Conservation (phyloP, 352 stramenopile species). For the Phytophthora sansomeana region DNA sequence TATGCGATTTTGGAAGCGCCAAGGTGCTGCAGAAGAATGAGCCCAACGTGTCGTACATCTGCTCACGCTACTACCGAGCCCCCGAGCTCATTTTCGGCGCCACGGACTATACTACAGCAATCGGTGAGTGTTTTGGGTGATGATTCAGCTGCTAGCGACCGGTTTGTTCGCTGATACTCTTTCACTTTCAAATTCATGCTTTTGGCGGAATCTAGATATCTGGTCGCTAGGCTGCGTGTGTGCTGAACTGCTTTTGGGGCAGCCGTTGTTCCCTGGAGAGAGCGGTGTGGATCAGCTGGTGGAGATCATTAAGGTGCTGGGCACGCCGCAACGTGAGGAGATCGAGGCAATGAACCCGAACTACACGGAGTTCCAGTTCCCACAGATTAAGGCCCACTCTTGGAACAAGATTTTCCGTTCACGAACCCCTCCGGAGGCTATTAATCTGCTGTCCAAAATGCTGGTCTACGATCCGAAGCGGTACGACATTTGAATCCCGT, state of each 20-base stretch:
- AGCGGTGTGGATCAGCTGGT: slow-evolving; percentile 99
- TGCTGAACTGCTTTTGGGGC: slow-evolving; percentile 97
- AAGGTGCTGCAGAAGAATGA: slow-evolving; percentile 97
- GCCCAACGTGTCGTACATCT: slow-evolving; percentile 99
- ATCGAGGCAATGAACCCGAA: slow-evolving; percentile 99
- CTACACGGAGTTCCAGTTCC: slow-evolving; percentile 99
- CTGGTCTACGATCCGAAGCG: slow-evolving; percentile 97
- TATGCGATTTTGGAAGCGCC: slow-evolving; percentile 99
- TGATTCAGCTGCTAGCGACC: not conserved
- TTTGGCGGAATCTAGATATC: slow-evolving; percentile 87
- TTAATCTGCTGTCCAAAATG: slow-evolving; percentile 97
- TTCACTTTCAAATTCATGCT: not conserved
- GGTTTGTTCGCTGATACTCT: slow-evolving; percentile 1
- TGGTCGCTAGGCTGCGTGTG: slow-evolving; percentile 98
- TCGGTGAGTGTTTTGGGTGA: slow-evolving; percentile 61
- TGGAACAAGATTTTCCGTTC: slow-evolving; percentile 98
- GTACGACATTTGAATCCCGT: slow-evolving; percentile 52
- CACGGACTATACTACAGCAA: slow-evolving; percentile 99
- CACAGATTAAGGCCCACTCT: slow-evolving; percentile 98
- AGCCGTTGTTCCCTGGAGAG: slow-evolving; percentile 98
- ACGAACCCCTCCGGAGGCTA: slow-evolving; percentile 95
- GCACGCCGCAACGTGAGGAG: slow-evolving; percentile 98
- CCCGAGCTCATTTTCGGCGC: slow-evolving; percentile 99
- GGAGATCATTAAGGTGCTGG: slow-evolving; percentile 99
- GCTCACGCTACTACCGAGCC: slow-evolving; percentile 98